These are phyloP conservation scores for Aphanoascus verrucosus DNA, from an alignment of 2,329 filamentous ascomycete genomes.

Conservation along the genomic window DNA sequence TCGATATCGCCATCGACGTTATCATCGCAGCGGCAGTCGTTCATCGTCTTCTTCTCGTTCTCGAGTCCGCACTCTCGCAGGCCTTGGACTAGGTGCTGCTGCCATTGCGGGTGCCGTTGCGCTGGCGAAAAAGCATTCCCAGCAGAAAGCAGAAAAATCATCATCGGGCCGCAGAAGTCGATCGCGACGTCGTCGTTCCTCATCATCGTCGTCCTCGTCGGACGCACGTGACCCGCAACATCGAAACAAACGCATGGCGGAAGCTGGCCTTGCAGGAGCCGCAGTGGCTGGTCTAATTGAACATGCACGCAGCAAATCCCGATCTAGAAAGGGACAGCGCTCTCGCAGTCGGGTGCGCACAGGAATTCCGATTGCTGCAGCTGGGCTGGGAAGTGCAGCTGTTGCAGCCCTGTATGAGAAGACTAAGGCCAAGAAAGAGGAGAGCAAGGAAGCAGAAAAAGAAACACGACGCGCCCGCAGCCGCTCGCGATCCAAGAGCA, in stretches of 20 bases:
- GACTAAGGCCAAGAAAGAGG: slow-evolving; percentile 48
- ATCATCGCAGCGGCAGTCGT: slow-evolving; percentile 1
- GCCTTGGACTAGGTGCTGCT: slow-evolving; percentile 43
- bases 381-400: slow-evolving; percentile 51
- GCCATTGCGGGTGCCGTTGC: slow-evolving; percentile 52
- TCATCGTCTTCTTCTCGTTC: slow-evolving; percentile 41
- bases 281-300: slow-evolving; percentile 53
- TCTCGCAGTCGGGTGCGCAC: slow-evolving; percentile 47
- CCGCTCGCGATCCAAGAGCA: slow-evolving; percentile 37
- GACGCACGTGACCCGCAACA: slow-evolving; percentile 36
- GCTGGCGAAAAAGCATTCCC: slow-evolving; percentile 44
- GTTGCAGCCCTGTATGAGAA: slow-evolving; percentile 53
- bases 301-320: slow-evolving; percentile 47
- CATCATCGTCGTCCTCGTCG: slow-evolving; percentile 22
- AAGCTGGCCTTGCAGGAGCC: slow-evolving; percentile 52
- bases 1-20: slow-evolving; percentile 20
- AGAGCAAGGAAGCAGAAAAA: slow-evolving; percentile 35
- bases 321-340: slow-evolving; percentile 39
- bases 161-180: slow-evolving; percentile 36
- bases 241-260: slow-evolving; percentile 49
- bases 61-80: slow-evolving; percentile 44
- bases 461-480: slow-evolving; percentile 32
- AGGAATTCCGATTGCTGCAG: slow-evolving; percentile 50
- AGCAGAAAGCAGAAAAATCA: slow-evolving; percentile 39
- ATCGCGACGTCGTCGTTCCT: slow-evolving; percentile 33